Conservation (phyloP, 164 flowering plant genomes). For the Vitis rotundifolia region DNA sequence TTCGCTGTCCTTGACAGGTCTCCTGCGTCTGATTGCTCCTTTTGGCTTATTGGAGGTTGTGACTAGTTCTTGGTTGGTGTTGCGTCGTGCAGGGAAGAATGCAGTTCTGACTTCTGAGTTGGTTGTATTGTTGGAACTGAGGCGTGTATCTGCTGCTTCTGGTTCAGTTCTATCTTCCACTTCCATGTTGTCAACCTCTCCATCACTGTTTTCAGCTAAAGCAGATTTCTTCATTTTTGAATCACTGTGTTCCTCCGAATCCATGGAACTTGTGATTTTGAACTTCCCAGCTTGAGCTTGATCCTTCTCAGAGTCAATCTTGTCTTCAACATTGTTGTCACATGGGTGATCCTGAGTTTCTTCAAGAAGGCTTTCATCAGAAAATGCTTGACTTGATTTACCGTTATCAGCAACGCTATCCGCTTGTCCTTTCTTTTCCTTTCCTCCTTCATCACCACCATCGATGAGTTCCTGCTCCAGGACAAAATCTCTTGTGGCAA, state of each 20-base stretch:
- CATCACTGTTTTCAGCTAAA: slow-evolving; percentile 2
- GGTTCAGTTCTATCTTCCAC: background rate
- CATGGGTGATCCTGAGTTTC: slow-evolving; percentile 5
- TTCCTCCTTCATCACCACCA: background rate
- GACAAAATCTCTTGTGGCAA: background rate
- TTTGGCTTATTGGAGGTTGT: slow-evolving; percentile 15
- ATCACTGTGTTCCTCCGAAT: slow-evolving; percentile 13
- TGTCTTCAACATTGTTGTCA: background rate
- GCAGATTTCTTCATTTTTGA: background rate
- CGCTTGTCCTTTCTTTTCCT: slow-evolving; percentile 8
- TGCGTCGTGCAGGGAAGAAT: background rate
- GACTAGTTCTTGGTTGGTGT: slow-evolving; percentile 15
- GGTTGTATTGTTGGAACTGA: background rate
- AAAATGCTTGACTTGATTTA: background rate
- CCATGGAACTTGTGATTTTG: slow-evolving; percentile 14
- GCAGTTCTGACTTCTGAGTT: background rate
- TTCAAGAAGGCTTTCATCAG: slow-evolving; percentile 3
- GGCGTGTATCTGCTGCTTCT: slow-evolving; percentile 12
- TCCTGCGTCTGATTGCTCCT: slow-evolving; percentile 23
- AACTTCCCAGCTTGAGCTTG: slow-evolving; percentile 6
- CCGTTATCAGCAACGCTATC: background rate
- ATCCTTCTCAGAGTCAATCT: slow-evolving; percentile 3
- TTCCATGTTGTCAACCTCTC: slow-evolving; percentile 10
- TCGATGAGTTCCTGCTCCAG: background rate
- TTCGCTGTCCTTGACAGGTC: slow-evolving; percentile 17